A percentile compares a stretch with the other conserved stretches of the same genome.
Conservation (phyloP, 345 rosid genomes). For the Erucastrum elatum region DNA sequence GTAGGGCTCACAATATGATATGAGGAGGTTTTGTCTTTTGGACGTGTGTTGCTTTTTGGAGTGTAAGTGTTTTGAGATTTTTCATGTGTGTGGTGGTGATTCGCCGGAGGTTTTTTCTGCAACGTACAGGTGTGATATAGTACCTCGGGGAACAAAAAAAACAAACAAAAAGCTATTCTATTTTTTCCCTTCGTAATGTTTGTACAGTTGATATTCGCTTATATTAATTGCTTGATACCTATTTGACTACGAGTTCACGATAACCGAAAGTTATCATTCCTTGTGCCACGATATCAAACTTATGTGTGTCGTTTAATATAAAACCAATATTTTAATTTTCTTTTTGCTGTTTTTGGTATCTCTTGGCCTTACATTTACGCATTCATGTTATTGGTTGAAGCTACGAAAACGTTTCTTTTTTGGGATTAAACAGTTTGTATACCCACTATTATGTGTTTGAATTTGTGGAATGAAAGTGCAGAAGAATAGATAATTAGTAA, state of each 20-base stretch:
- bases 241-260: slow-evolving; percentile 21
- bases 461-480: no score
- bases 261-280: slow-evolving; percentile 38
- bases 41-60: slow-evolving; percentile 18
- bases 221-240: slow-evolving; percentile 24
- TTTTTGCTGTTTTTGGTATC: slow-evolving; percentile 35
- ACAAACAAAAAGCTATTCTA: neutral
- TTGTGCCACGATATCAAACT: slow-evolving; percentile 33
- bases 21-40: slow-evolving; percentile 7
- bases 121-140: slow-evolving; percentile 33
- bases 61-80: slow-evolving; percentile 2
- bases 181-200: neutral
- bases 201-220: slow-evolving; percentile 35
- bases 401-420: neutral
- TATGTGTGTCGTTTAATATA: slow-evolving; percentile 4
- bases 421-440: neutral
- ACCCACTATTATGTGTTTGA: neutral
- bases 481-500: no score
- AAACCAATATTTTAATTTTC: neutral
- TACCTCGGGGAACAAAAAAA: neutral
- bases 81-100: slow-evolving; percentile 36
- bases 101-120: slow-evolving; percentile 29
- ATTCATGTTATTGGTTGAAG: slow-evolving; percentile 32
- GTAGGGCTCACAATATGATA: slow-evolving; percentile 34
- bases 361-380: slow-evolving; percentile 42